These are phyloP conservation scores for Zostera marina DNA, from an alignment of 116 monocot genomes.

Conservation along the genomic window DNA sequence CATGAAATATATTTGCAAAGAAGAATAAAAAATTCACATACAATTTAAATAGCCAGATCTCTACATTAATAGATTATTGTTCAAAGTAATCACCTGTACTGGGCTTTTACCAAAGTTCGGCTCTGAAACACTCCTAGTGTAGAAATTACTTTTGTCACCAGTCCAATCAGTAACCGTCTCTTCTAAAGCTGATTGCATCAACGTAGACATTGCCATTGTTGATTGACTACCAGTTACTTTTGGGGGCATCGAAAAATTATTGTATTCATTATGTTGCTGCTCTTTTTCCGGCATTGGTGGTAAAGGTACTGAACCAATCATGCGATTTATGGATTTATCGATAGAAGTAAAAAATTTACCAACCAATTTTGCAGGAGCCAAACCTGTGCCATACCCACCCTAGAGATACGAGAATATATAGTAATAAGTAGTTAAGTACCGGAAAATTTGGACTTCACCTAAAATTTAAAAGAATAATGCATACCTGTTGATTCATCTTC, in stretches of 20 bases:
- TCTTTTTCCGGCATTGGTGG: slow-evolving; percentile 34
- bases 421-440: not conserved
- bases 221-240: slow-evolving; percentile 60
- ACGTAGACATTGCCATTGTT: slow-evolving; percentile 44
- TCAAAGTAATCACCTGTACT: slow-evolving; percentile 21
- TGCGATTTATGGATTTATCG: slow-evolving; percentile 67
- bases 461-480: not conserved
- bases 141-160: slow-evolving; percentile 31
- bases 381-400: slow-evolving; percentile 75
- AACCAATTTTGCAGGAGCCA: slow-evolving; percentile 73
- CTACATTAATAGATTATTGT: not conserved
- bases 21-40: not conserved
- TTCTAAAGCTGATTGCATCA: slow-evolving; percentile 48
- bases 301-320: slow-evolving; percentile 71
- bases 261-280: slow-evolving; percentile 20
- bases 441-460: not conserved
- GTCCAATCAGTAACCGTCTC: slow-evolving; percentile 51
- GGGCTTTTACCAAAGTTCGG: slow-evolving; percentile 73
- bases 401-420: slow-evolving; percentile 4
- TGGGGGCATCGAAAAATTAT: slow-evolving; percentile 13
- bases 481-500: slow-evolving; percentile 75
- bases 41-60: not conserved
- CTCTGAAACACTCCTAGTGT: slow-evolving; percentile 73
- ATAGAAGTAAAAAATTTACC: slow-evolving; percentile 73
- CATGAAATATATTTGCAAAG: not conserved